Evolutionary conservation across 805 yeast genomes (phyloP).

Genomic region (Sugiyamaella qingdaonensis): DNA sequence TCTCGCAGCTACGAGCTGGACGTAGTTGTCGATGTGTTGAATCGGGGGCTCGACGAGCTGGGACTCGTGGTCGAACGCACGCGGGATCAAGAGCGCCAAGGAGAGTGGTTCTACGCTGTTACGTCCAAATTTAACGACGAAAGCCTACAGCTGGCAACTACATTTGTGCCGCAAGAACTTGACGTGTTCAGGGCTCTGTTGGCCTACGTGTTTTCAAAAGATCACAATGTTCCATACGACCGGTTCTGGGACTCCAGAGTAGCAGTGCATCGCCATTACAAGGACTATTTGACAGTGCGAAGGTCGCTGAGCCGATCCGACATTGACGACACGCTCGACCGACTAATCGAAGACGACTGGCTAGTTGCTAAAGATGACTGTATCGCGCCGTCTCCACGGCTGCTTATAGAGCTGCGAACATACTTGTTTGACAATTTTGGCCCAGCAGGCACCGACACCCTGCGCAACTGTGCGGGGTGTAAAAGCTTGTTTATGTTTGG

Average conservation of each 20-base stretch:
- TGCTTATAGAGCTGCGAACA: conserved; percentile 45
- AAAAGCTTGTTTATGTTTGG: conserved; percentile 53
- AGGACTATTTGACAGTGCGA: not conserved
- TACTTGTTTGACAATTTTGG: conserved; percentile 44
- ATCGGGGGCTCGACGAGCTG: conserved; percentile 38
- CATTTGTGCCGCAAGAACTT: conserved; percentile 38
- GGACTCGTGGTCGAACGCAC: conserved; percentile 38
- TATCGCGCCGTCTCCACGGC: conserved; percentile 35
- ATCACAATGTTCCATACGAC: not conserved
- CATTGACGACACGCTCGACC: not conserved
- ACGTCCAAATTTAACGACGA: conserved; percentile 42
- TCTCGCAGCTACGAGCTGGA: not conserved
- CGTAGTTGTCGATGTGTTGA: conserved; percentile 24
- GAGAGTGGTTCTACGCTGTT: conserved; percentile 35
- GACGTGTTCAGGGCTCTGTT: conserved; percentile 45
- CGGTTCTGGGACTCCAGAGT: conserved; percentile 6
- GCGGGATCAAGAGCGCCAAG: conserved; percentile 34
- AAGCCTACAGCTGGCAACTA: conserved; percentile 36
- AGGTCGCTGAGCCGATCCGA: conserved; percentile 6
- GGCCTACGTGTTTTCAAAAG: conserved; percentile 36
- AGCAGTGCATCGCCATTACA: not conserved
- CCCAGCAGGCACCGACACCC: conserved; percentile 22
- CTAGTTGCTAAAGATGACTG: not conserved
- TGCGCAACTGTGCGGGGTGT: conserved; percentile 49
- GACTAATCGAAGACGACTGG: conserved; percentile 5